A percentile compares a stretch with the other conserved stretches of the same genome.
Evolutionary conservation across 257 asterid genomes (phyloP).

Genomic region (Nicotiana benthamiana): DNA sequence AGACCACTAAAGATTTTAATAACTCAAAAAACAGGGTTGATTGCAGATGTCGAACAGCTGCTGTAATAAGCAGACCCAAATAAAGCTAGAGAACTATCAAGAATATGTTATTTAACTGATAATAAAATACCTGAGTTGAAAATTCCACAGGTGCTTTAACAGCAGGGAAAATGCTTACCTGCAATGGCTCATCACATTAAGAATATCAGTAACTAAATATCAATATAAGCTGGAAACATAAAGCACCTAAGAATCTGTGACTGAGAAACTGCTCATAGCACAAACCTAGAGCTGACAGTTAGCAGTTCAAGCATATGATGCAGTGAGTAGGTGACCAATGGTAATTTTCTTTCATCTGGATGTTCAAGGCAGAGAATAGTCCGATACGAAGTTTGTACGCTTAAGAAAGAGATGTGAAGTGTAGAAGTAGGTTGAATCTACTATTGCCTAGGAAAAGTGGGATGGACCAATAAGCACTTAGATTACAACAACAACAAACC

Average conservation of each 20-base stretch:
- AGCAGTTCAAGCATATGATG: not conserved
- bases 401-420: not conserved
- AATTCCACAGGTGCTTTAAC: constrained; percentile 84
- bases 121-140: constrained; percentile 64
- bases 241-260: not conserved
- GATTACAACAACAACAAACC: too few species aligned
- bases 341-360: not conserved
- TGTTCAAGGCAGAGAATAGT: not conserved
- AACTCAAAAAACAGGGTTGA: not conserved
- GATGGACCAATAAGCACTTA: not conserved
- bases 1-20: not conserved
- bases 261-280: constrained; percentile 1
- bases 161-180: constrained; percentile 86
- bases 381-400: not conserved
- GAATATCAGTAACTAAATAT: not conserved
- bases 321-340: not conserved
- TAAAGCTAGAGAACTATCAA: not conserved
- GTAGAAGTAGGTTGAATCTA: not conserved
- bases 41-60: not conserved
- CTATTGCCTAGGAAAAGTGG: not conserved
- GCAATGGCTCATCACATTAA: constrained; percentile 18
- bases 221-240: not conserved
- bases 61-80: not conserved
- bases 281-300: not conserved
- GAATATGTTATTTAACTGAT: not conserved